Conservation (phyloP, 2,329 filamentous ascomycete genomes). For the Rhytidhysteron rufulum region DNA sequence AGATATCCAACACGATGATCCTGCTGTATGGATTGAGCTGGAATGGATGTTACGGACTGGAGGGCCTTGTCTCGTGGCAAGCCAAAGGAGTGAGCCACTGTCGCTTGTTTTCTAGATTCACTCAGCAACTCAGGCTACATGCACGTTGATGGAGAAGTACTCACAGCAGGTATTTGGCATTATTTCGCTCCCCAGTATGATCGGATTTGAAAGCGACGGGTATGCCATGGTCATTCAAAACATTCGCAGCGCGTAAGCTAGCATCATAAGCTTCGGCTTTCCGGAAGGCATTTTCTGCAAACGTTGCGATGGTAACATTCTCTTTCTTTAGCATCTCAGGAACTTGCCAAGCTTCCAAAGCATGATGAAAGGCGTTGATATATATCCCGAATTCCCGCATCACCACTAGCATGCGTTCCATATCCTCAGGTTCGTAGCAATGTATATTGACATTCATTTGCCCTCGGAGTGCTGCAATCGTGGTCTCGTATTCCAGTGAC, state of each 20-base stretch:
- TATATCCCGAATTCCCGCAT: constrained; percentile 69
- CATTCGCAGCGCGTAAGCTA: constrained; percentile 63
- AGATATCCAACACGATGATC: constrained; percentile 40
- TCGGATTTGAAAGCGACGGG: constrained; percentile 67
- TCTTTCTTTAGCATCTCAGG: constrained; percentile 53
- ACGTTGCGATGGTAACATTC: constrained; percentile 51
- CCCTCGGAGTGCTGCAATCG: constrained; percentile 60
- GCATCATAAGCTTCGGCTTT: constrained; percentile 64
- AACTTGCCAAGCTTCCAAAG: constrained; percentile 63
- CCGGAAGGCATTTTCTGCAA: constrained; percentile 71
- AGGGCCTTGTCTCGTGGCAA: constrained; percentile 40
- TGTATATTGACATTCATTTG: constrained; percentile 69
- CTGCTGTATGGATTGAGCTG: constrained; percentile 38
- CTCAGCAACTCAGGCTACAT: no score
- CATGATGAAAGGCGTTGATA: constrained; percentile 66
- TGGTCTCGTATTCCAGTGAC: constrained; percentile 61
- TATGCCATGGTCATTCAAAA: constrained; percentile 61
- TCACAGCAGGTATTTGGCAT: constrained; percentile 66
- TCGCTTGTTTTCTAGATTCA: no score
- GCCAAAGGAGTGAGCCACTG: constrained; percentile 41
- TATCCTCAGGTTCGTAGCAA: constrained; percentile 66
- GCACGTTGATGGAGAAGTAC: no score
- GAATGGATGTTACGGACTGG: constrained; percentile 36
- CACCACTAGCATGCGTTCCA: constrained; percentile 66
- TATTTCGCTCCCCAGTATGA: constrained; percentile 67